Conservation (phyloP, 2,329 filamentous ascomycete genomes). For the Camillea tinctor region DNA sequence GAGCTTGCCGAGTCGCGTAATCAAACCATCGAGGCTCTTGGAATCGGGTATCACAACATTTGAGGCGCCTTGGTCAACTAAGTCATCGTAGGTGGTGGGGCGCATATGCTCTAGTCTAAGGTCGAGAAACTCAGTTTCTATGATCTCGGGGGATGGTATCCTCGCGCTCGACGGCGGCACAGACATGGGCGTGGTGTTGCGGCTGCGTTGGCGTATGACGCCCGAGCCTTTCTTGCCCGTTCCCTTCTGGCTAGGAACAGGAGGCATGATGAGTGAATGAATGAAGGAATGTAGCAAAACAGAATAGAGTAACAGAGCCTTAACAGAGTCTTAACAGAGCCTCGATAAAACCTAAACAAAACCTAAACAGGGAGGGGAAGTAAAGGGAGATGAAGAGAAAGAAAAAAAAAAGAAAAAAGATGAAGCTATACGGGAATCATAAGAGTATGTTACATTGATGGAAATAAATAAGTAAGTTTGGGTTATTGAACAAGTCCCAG, state of each 20-base stretch:
- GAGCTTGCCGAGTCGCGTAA: slow-evolving; percentile 62
- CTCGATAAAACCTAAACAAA: too few species aligned
- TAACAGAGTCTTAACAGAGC: too few species aligned
- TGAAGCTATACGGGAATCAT: not conserved
- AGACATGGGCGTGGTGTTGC: slow-evolving; percentile 74
- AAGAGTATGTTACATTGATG: not conserved
- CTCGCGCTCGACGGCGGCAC: slow-evolving; percentile 36
- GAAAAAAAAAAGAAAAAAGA: too few species aligned
- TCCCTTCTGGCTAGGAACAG: slow-evolving; percentile 58
- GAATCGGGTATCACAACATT: slow-evolving; percentile 61
- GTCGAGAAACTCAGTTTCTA: slow-evolving; percentile 65
- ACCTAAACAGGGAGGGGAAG: too few species aligned
- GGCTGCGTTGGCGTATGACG: slow-evolving; percentile 66
- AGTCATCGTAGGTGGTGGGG: slow-evolving; percentile 64
- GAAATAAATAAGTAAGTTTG: not conserved
- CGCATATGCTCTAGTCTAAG: slow-evolving; percentile 59
- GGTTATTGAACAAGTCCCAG: not conserved
- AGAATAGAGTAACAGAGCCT: too few species aligned
- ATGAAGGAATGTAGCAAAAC: too few species aligned
- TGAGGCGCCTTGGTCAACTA: slow-evolving; percentile 62
- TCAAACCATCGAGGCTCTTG: slow-evolving; percentile 62
- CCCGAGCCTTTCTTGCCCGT: slow-evolving; percentile 64
- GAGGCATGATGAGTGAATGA: slow-evolving; percentile 48
- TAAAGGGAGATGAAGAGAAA: too few species aligned
- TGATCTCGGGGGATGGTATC: slow-evolving; percentile 52